phyloP scores from a whole-genome alignment of 2,329 filamentous ascomycete species.

The Didymella sp. region DNA sequence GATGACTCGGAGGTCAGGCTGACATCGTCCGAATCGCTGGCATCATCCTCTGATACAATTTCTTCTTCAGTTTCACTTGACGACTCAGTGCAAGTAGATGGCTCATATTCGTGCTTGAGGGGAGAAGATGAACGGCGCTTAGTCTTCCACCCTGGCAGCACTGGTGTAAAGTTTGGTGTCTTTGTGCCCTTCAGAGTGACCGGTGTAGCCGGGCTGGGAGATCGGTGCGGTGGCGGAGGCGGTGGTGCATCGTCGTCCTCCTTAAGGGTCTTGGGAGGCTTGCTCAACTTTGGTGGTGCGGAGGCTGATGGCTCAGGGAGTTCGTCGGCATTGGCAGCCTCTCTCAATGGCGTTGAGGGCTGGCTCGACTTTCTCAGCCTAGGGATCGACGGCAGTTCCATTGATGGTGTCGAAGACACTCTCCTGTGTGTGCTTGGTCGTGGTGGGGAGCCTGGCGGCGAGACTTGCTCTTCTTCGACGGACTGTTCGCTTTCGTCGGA shows the following conservation, averaged over 20 bases:
- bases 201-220: conserved; percentile 60
- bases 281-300: conserved; percentile 41
- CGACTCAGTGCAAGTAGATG: conserved; percentile 74
- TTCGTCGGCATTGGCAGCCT: conserved; percentile 20
- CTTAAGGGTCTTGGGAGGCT: conserved; percentile 28
- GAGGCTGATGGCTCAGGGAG: conserved; percentile 33
- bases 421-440: conserved; percentile 52
- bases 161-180: conserved; percentile 59
- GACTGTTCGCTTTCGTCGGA: conserved; percentile 41
- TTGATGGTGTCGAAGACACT: conserved; percentile 57
- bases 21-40: conserved; percentile 58
- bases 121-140: conserved; percentile 85
- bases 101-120: conserved; percentile 95
- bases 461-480: conserved; percentile 25
- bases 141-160: conserved; percentile 52
- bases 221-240: conserved; percentile 60
- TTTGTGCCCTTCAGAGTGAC: conserved; percentile 53
- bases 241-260: conserved; percentile 42
- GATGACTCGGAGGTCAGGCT: conserved; percentile 59
- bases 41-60: conserved; percentile 50
- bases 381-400: conserved; percentile 56
- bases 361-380: conserved; percentile 53
- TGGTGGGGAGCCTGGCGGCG: conserved; percentile 34
- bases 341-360: conserved; percentile 45
- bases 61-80: conserved; percentile 65